A percentile compares a stretch with the other conserved stretches of the same genome.
Conservation (phyloP, 2,329 filamentous ascomycete genomes). For the Phoma sp. region DNA sequence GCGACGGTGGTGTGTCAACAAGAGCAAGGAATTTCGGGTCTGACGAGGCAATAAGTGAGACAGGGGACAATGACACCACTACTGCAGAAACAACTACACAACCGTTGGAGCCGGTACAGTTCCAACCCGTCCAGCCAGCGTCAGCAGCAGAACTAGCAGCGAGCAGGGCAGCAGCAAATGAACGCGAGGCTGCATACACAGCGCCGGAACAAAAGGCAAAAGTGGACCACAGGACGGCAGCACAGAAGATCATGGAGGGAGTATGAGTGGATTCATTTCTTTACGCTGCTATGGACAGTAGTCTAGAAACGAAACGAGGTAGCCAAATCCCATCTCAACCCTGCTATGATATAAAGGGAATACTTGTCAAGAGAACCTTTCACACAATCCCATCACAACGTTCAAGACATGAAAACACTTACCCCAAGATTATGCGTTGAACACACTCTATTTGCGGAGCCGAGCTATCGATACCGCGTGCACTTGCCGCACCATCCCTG, state of each 20-base stretch:
- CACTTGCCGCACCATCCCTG: constrained; percentile 14
- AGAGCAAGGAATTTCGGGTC: constrained; percentile 6
- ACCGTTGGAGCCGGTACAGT: constrained; percentile 5
- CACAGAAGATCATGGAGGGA: constrained; percentile 19
- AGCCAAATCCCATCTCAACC: background rate
- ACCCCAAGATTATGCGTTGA: too few relatives aligned
- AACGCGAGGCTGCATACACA: constrained; percentile 10
- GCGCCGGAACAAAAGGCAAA: constrained; percentile 11
- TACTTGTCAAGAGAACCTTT: background rate
- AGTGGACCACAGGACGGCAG: constrained; percentile 15
- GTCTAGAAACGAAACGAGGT: background rate
- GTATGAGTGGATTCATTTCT: constrained; percentile 1
- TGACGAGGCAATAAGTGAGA: constrained; percentile 1
- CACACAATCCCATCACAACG: too few relatives aligned
- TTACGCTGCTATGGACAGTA: background rate
- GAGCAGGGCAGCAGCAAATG: constrained; percentile 13
- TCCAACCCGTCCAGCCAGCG: constrained; percentile 6
- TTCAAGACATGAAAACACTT: too few relatives aligned
- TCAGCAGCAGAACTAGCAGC: constrained; percentile 16
- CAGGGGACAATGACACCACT: background rate
- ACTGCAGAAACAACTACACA: background rate
- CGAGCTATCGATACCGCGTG: constrained; percentile 16
- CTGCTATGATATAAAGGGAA: background rate
- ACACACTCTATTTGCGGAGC: constrained; percentile 1
- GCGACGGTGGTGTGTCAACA: constrained; percentile 18